Percentiles rank a stretch among this genome's conserved stretches.
These are phyloP conservation scores for Colletotrichum phormii DNA, from an alignment of 2,329 filamentous ascomycete species.

Conservation along the genomic window DNA sequence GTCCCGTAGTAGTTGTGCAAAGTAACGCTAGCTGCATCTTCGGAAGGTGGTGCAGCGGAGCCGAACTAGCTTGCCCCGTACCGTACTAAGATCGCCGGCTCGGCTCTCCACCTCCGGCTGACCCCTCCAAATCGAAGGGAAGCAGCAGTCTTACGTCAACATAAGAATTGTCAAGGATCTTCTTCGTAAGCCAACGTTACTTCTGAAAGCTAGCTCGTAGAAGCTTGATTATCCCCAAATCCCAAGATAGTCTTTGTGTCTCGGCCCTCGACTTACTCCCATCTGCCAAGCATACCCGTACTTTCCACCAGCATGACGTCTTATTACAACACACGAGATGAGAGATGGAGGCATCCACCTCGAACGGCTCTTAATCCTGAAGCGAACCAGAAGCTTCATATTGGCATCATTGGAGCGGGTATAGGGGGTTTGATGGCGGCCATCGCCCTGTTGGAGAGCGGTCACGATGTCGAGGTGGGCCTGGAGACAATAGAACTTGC, in stretches of 20 bases:
- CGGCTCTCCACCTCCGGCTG: conserved; percentile 9
- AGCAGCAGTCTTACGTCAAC: not conserved
- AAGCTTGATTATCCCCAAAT: too few relatives aligned
- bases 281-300: not conserved
- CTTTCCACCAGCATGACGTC: not conserved
- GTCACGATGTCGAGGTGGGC: conserved; percentile 5
- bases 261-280: not conserved
- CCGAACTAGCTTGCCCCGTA: not conserved
- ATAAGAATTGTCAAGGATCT: not conserved
- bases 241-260: not conserved
- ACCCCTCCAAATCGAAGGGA: not conserved
- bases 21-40: not conserved
- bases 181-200: too few relatives aligned
- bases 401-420: conserved; percentile 1
- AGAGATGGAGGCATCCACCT: not conserved
- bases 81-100: not conserved
- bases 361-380: not conserved
- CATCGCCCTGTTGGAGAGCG: not conserved
- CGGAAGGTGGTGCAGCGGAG: conserved; percentile 1
- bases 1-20: not conserved
- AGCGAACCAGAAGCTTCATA: not conserved
- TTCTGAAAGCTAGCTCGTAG: too few relatives aligned
- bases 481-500: too few relatives aligned
- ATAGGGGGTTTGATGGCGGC: conserved; percentile 3
- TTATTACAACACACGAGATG: not conserved